Evolutionary conservation across 2,329 filamentous ascomycete genomes (phyloP).

Genomic region (Fusarium keratoplasticum): DNA sequence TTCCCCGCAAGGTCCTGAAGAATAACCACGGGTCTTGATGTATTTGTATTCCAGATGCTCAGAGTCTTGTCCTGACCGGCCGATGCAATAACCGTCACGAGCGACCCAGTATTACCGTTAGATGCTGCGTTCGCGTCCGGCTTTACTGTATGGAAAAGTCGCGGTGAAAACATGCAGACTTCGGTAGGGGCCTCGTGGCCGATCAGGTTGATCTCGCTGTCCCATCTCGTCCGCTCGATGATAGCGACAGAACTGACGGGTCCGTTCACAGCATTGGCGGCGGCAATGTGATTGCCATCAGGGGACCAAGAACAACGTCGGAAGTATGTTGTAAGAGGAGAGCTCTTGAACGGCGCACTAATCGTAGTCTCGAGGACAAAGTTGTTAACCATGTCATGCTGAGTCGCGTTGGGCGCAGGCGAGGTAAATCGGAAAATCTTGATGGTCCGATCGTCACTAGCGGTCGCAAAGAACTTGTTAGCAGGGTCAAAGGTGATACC

Average conservation of each 20-base stretch:
- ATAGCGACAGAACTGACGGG: conserved; percentile 98
- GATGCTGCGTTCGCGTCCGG: conserved; percentile 66
- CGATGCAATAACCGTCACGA: conserved; percentile 94
- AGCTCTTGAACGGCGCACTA: conserved; percentile 85
- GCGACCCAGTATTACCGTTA: conserved; percentile 57
- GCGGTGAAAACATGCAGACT: conserved; percentile 95
- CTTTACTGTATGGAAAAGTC: conserved; percentile 82
- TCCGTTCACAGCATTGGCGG: conserved; percentile 95
- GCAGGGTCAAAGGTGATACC: conserved; percentile 98
- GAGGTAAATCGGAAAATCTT: conserved; percentile 97
- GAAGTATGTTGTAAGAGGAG: conserved; percentile 96
- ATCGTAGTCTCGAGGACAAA: conserved; percentile 96
- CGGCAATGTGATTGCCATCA: conserved; percentile 96
- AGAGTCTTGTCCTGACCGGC: conserved; percentile 96
- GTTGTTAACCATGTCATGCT: conserved; percentile 96
- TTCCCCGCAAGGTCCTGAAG: conserved; percentile 90
- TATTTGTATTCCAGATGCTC: conserved; percentile 98
- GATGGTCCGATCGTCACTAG: conserved; percentile 95
- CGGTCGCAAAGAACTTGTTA: conserved; percentile 99
- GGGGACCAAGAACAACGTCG: conserved; percentile 97
- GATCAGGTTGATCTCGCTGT: conserved; percentile 96
- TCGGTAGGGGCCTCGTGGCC: conserved; percentile 97
- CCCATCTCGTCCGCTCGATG: conserved; percentile 91
- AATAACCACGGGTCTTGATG: conserved; percentile 89
- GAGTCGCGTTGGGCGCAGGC: conserved; percentile 88